phyloP scores from a whole-genome alignment of 2,329 filamentous ascomycete genomes.

The Aspergillus sp. region DNA sequence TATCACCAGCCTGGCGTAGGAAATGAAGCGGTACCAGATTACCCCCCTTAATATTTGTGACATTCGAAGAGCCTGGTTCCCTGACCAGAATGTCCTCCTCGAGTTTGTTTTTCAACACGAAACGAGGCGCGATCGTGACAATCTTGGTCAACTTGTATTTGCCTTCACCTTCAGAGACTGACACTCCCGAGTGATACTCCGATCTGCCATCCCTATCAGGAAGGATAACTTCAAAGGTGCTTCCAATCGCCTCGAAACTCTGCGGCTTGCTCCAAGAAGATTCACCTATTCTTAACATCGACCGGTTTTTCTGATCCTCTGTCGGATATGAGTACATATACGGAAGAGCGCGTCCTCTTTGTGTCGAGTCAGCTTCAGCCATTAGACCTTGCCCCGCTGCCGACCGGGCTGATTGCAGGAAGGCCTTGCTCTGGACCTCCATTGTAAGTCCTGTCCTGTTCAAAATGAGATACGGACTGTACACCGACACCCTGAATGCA shows the following conservation, averaged over 20 bases:
- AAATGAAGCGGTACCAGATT: slow-evolving; percentile 85
- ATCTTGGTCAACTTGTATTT: slow-evolving; percentile 98
- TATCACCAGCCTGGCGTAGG: slow-evolving; percentile 76
- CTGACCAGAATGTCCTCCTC: slow-evolving; percentile 85
- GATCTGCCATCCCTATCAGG: slow-evolving; percentile 68
- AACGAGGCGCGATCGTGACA: slow-evolving; percentile 87
- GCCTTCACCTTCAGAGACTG: slow-evolving; percentile 84
- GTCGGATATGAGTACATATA: slow-evolving; percentile 95
- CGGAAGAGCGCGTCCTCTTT: slow-evolving; percentile 67
- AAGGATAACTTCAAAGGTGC: slow-evolving; percentile 82
- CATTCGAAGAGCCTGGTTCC: slow-evolving; percentile 86
- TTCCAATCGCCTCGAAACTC: slow-evolving; percentile 96
- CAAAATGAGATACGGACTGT: slow-evolving; percentile 89
- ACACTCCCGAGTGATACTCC: slow-evolving; percentile 90
- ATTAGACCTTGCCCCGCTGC: slow-evolving; percentile 77
- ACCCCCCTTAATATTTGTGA: slow-evolving; percentile 74
- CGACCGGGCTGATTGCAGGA: slow-evolving; percentile 77
- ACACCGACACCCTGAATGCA: slow-evolving; percentile 93
- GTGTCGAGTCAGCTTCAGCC: slow-evolving; percentile 51
- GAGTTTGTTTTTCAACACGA: slow-evolving; percentile 90
- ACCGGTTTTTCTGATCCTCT: slow-evolving; percentile 88
- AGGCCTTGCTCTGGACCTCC: slow-evolving; percentile 82
- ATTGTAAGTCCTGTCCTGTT: slow-evolving; percentile 94
- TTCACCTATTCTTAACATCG: slow-evolving; percentile 80
- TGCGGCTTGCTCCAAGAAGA: slow-evolving; percentile 97